Evolutionary conservation across 2,329 filamentous ascomycete genomes (phyloP).

Genomic region (Blastomyces silverae): DNA sequence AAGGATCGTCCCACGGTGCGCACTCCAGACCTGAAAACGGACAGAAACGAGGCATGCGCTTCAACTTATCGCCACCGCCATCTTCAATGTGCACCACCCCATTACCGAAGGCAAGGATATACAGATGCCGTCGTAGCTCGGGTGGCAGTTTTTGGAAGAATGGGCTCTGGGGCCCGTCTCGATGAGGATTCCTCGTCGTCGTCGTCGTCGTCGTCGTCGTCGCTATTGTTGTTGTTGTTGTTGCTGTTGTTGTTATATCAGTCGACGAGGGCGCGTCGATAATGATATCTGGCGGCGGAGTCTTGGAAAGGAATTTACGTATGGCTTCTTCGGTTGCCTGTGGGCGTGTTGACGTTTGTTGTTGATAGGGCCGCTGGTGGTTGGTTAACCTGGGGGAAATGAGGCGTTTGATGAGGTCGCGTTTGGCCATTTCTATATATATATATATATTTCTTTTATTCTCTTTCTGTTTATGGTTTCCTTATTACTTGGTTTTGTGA

Average conservation of each 20-base stretch:
- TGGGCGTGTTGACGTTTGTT: not conserved
- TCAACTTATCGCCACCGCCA: not conserved
- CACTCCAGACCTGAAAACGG: not conserved
- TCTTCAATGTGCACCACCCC: not conserved
- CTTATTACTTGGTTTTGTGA: no score
- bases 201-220: no score
- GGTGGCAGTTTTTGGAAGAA: conserved; percentile 4
- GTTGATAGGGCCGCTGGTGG: not conserved
- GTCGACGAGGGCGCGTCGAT: not conserved
- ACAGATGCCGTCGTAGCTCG: not conserved
- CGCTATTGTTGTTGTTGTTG: no score
- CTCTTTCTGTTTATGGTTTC: not conserved
- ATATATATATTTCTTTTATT: not conserved
- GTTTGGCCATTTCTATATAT: not conserved
- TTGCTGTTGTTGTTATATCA: no score
- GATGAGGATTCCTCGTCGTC: not conserved
- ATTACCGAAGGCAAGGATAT: not conserved
- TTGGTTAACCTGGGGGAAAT: not conserved
- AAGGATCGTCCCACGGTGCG: not conserved
- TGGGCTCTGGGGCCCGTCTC: not conserved
- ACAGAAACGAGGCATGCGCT: not conserved
- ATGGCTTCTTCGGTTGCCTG: not conserved
- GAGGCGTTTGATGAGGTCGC: not conserved
- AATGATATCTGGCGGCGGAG: conserved; percentile 1
- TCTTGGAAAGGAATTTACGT: not conserved